Base-by-base conservation (phyloP, 179 eudicot species). In the Sideroxylon spinosum region DNA sequence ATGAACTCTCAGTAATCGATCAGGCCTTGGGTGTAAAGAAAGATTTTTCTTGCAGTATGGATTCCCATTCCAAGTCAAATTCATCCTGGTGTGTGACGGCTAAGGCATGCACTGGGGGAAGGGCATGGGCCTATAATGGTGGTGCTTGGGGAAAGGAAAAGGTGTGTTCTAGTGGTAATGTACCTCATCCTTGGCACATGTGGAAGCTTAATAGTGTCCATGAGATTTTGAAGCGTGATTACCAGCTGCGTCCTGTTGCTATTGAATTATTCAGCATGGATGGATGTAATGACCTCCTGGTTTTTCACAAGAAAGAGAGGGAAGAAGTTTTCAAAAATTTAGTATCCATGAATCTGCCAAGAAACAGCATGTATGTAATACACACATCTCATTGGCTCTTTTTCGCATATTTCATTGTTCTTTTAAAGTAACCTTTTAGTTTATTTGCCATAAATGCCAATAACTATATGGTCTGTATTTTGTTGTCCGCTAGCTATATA, bases 71-170 rank as follows among this genome's bases (percentile, higher is more conserved):
- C 80, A 96, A 94, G 86, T 92, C 97, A 68, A 91, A 88, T 82
- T 92, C 92, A 78, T 92, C 98, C 46, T 88, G 92, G 92, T 84
- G 84, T 86, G 90, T 81, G 48, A 75, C 92, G 46, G 83, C 74
- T 60, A 91, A 91, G 76, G 81, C 90, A 9, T 86, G 82, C 68
- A 76, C 83, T 68, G 99, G 98, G 55, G 97, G 97, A 74, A 90
- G 97, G 88, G 97, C 99, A 75, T 96, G 99, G 99, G 98, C 97
- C 8, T 94, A 91, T 78, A 92, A 83, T 86, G 98, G 99, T 77
- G 98, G 99, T 80, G 99, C 98, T 53, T 96, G 99, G 99, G 99
- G 98, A 72, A 94, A 94, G 85, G 99, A 94, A 86, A 91, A 89
- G 82, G 89, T 88, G 23, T 79, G 90, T 77, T 82, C 86, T 71